These are phyloP conservation scores for Colletotrichum theobromicola DNA, from an alignment of 2,329 filamentous ascomycete genomes.

Conservation along the genomic window DNA sequence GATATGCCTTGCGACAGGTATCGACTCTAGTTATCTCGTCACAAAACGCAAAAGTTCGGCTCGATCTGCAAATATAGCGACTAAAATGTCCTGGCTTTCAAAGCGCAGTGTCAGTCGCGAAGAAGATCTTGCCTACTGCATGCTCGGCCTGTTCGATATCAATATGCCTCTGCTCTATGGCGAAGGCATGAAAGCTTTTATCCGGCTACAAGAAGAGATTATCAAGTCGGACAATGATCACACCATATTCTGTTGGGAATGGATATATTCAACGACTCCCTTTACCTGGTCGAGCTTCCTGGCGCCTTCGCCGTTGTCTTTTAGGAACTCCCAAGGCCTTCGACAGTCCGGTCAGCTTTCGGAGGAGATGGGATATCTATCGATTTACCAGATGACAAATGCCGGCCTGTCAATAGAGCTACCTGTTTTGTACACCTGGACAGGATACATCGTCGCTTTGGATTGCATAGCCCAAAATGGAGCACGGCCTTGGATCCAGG, in stretches of 20 bases:
- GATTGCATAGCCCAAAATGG: neutral
- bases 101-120: slow-evolving; percentile 16
- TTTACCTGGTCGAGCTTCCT: neutral
- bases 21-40: neutral
- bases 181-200: slow-evolving; percentile 28
- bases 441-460: neutral
- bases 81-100: neutral
- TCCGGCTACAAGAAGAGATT: slow-evolving; percentile 13
- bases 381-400: neutral
- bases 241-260: neutral
- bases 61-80: neutral
- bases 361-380: neutral
- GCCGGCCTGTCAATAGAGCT: neutral
- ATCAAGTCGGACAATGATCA: neutral
- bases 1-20: neutral
- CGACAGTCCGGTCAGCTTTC: neutral
- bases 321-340: neutral
- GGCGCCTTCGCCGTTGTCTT: neutral
- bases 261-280: neutral
- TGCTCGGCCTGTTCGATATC: slow-evolving; percentile 31
- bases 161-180: slow-evolving; percentile 31
- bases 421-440: neutral
- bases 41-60: neutral
- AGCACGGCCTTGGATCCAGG: neutral
- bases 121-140: slow-evolving; percentile 30